Conservation (phyloP, 192 early-diverging fungal genomes). For the Coemansia sp. region DNA sequence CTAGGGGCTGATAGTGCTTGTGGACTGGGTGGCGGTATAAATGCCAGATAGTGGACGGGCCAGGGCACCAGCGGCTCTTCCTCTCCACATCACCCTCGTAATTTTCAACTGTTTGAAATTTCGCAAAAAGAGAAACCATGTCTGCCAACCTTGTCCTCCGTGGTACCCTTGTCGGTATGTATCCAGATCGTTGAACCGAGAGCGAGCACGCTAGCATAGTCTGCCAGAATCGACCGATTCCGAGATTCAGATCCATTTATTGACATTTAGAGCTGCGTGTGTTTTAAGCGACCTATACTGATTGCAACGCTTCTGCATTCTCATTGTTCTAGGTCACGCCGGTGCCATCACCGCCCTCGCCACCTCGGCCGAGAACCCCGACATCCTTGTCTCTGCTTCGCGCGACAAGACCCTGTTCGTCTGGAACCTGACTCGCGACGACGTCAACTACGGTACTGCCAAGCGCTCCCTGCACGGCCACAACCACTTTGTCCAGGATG, state of each 20-base stretch:
- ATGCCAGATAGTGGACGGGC: slow-evolving; percentile 4
- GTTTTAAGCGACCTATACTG: neutral
- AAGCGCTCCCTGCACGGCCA: slow-evolving; percentile 91
- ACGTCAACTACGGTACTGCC: slow-evolving; percentile 87
- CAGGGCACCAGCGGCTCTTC: neutral
- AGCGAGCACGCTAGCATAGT: neutral
- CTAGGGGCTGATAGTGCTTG: neutral
- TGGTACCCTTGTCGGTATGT: slow-evolving; percentile 53
- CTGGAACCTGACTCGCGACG: slow-evolving; percentile 95
- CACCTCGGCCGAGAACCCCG: slow-evolving; percentile 92
- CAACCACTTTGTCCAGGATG: slow-evolving; percentile 99
- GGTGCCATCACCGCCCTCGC: slow-evolving; percentile 96
- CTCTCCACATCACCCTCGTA: slow-evolving; percentile 11
- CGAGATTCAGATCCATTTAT: neutral
- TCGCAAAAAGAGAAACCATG: slow-evolving; percentile 27
- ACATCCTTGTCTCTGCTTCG: slow-evolving; percentile 96
- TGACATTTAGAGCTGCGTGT: neutral
- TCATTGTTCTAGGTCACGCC: slow-evolving; percentile 65
- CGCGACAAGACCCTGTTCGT: slow-evolving; percentile 99
- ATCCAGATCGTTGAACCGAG: slow-evolving; percentile 4
- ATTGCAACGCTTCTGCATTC: neutral
- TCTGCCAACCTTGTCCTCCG: slow-evolving; percentile 56
- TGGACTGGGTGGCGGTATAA: slow-evolving; percentile 1
- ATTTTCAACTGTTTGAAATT: slow-evolving; percentile 7
- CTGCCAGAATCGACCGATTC: neutral